A percentile compares a stretch with the other conserved stretches of the same genome.
These are phyloP conservation scores for Volvariella volvacea DNA, from an alignment of 1,284 basidiomycete species.

Conservation along the genomic window DNA sequence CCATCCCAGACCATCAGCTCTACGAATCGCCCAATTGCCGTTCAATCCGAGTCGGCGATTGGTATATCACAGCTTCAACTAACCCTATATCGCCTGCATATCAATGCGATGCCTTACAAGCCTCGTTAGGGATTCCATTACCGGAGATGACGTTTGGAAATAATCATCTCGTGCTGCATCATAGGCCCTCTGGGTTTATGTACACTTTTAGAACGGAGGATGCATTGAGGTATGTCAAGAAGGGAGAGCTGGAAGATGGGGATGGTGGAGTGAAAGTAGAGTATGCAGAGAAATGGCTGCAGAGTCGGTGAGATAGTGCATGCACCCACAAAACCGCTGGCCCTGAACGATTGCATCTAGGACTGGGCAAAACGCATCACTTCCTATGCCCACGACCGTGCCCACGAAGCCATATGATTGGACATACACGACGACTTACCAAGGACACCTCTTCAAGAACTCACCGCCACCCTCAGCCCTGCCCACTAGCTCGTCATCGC, in stretches of 20 bases:
- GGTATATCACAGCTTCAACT: conserved; percentile 60
- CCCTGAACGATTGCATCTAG: conserved; percentile 27
- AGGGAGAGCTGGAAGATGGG: conserved; percentile 67
- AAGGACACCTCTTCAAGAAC: conserved; percentile 45
- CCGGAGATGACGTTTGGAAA: conserved; percentile 98
- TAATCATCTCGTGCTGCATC: conserved; percentile 69
- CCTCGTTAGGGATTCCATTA: conserved; percentile 65
- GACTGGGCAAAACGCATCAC: conserved; percentile 54
- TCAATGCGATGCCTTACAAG: conserved; percentile 65
- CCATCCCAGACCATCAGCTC: conserved; percentile 46
- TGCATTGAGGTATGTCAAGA: conserved; percentile 72
- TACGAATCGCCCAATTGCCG: conserved; percentile 60
- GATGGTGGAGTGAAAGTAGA: conserved; percentile 91
- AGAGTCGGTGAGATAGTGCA: conserved; percentile 61
- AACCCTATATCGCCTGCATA: conserved; percentile 73
- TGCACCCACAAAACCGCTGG: too few relatives aligned
- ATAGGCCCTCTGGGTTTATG: conserved; percentile 54
- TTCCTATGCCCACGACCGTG: conserved; percentile 68
- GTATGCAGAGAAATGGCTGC: conserved; percentile 91
- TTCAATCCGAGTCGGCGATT: conserved; percentile 56
- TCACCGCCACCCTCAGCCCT: conserved; percentile 7
- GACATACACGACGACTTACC: conserved; percentile 92
- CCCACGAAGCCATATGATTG: conserved; percentile 91
- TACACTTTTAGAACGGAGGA: conserved; percentile 66
- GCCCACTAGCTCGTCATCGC: conserved; percentile 8